phyloP scores from a whole-genome alignment of 2,329 filamentous ascomycete species.

The Teratosphaeria pseudoeucalypti region DNA sequence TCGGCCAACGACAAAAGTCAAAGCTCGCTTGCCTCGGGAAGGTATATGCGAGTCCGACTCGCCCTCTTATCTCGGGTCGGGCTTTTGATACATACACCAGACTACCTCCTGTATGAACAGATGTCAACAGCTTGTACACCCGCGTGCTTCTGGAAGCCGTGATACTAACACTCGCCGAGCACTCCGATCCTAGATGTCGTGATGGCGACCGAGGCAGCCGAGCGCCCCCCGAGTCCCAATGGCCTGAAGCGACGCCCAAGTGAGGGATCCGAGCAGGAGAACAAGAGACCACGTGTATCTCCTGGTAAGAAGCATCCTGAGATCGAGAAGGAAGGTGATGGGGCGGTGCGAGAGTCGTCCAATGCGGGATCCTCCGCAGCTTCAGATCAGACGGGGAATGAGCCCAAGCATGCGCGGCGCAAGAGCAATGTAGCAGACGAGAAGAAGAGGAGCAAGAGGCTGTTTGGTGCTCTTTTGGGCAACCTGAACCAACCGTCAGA shows the following conservation, averaged over 20 bases:
- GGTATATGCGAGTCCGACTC: not conserved
- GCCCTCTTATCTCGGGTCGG: not conserved
- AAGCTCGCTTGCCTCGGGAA: not conserved
- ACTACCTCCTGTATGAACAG: not conserved
- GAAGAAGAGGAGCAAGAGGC: conserved; percentile 69
- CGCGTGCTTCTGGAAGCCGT: not conserved
- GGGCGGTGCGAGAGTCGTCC: conserved; percentile 1
- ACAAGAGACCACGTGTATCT: conserved; percentile 20
- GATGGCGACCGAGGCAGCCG: not conserved
- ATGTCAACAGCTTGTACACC: not conserved
- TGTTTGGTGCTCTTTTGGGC: conserved; percentile 57
- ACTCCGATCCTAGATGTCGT: not conserved
- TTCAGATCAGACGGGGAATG: not conserved
- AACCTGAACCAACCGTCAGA: conserved; percentile 28
- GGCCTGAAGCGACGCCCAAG: conserved; percentile 19
- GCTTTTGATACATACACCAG: not conserved
- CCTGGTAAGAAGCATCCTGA: conserved; percentile 21
- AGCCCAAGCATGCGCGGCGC: conserved; percentile 5
- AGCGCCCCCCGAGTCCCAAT: conserved; percentile 5
- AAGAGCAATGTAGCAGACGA: conserved; percentile 47
- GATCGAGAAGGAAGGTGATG: conserved; percentile 1
- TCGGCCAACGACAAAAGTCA: not conserved
- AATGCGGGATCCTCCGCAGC: not conserved
- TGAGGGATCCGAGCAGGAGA: conserved; percentile 13
- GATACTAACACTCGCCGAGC: not conserved